Percentiles rank a stretch among this genome's conserved stretches.
phyloP scores from a whole-genome alignment of 352 stramenopile genomes.

The Aphanomyces euteiches region DNA sequence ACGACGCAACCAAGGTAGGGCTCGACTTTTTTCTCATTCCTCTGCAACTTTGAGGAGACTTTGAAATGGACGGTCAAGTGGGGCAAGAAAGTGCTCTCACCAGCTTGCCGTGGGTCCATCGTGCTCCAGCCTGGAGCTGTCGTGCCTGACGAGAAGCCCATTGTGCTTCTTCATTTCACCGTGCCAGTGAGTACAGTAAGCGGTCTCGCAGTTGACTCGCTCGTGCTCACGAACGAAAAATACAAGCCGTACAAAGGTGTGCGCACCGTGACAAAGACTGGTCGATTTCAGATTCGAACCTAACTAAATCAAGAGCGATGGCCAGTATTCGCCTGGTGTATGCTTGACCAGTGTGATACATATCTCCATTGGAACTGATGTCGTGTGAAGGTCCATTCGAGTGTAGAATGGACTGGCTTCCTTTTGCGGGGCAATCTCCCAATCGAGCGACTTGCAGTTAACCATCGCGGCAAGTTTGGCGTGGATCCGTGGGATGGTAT shows the following conservation, averaged over 20 bases:
- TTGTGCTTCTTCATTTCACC: constrained; percentile 95
- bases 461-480: background rate
- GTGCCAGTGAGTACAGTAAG: constrained; percentile 95
- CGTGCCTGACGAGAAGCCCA: constrained; percentile 89
- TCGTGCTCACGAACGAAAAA: constrained; percentile 94
- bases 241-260: constrained; percentile 99
- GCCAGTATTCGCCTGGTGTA: background rate
- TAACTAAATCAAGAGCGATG: constrained; percentile 34
- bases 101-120: constrained; percentile 89
- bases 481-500: constrained; percentile 18
- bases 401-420: constrained; percentile 20
- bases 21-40: no score
- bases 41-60: constrained; percentile 44
- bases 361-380: background rate
- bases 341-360: constrained; percentile 8
- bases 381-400: background rate
- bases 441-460: constrained; percentile 3
- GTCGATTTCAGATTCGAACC: constrained; percentile 93
- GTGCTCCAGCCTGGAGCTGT: constrained; percentile 80
- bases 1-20: constrained; percentile 56
- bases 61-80: constrained; percentile 95
- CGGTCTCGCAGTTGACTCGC: constrained; percentile 92
- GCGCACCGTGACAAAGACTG: constrained; percentile 93
- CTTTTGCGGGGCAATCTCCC: constrained; percentile 20
- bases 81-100: constrained; percentile 82